These are phyloP conservation scores for Penicillium tannophilum DNA, from an alignment of 495 filamentous ascomycete genomes.

Conservation along the genomic window DNA sequence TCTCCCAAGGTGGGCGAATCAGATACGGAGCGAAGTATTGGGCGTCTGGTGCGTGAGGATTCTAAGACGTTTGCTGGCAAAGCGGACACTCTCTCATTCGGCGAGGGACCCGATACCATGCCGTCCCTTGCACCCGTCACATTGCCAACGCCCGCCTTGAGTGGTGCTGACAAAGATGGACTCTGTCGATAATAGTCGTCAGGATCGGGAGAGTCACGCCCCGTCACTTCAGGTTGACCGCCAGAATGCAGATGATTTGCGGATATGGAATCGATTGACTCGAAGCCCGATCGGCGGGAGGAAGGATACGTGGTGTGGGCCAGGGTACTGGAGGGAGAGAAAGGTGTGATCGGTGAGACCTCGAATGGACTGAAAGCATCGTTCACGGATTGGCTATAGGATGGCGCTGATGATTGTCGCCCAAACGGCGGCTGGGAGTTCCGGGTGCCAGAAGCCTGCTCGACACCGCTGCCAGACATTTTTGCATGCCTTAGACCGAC, in stretches of 20 bases:
- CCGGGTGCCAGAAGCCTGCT: conserved; percentile 43
- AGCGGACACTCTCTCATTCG: conserved; percentile 30
- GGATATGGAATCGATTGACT: conserved; percentile 26
- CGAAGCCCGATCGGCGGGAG: conserved; percentile 24
- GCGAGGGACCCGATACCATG: conserved; percentile 23
- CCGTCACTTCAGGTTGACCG: conserved; percentile 17
- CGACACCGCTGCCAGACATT: conserved; percentile 50
- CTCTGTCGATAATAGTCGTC: conserved; percentile 55
- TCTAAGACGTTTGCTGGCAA: conserved; percentile 32
- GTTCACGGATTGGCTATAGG: conserved; percentile 30
- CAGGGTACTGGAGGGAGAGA: conserved; percentile 31
- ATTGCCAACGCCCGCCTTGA: conserved; percentile 31
- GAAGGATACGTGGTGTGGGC: conserved; percentile 30
- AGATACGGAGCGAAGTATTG: conserved; percentile 39
- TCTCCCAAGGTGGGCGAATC: conserved; percentile 34
- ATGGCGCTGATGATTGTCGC: conserved; percentile 40
- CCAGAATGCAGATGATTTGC: conserved; percentile 22
- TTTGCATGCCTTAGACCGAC: conserved; percentile 45
- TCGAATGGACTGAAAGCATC: conserved; percentile 26
- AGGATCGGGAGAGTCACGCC: conserved; percentile 50
- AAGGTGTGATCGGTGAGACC: conserved; percentile 26
- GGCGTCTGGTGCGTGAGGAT: conserved; percentile 27
- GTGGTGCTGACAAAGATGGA: conserved; percentile 26
- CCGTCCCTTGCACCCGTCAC: conserved; percentile 27
- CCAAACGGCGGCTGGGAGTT: conserved; percentile 39